phyloP scores from a whole-genome alignment of 495 filamentous ascomycete genomes.

The Sabuloglossum arenarium region DNA sequence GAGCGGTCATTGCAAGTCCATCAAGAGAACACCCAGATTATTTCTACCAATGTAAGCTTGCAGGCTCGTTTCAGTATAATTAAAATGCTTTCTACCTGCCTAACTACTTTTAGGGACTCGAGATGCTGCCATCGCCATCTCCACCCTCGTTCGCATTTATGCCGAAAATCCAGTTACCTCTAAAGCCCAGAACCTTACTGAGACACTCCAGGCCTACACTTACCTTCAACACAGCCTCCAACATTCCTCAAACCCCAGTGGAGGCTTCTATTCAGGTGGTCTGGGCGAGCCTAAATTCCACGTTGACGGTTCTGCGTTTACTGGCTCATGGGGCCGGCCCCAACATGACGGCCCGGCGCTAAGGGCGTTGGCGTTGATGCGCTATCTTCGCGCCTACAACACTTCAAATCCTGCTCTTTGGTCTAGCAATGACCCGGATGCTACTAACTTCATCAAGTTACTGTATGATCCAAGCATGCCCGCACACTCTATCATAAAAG shows the following conservation, averaged over 20 bases:
- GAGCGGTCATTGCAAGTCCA: slow-evolving; percentile 15
- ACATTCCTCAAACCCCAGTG: slow-evolving; percentile 37
- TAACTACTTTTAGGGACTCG: slow-evolving; percentile 12
- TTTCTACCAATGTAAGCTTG: slow-evolving; percentile 15
- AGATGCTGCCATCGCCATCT: slow-evolving; percentile 16
- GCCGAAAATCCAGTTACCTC: slow-evolving; percentile 8
- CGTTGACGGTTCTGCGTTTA: slow-evolving; percentile 36
- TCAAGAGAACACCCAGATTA: slow-evolving; percentile 14
- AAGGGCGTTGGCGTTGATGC: slow-evolving; percentile 37
- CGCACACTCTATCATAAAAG: slow-evolving; percentile 30
- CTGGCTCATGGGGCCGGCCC: slow-evolving; percentile 45
- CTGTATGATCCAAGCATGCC: slow-evolving; percentile 18
- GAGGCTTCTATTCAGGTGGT: slow-evolving; percentile 22
- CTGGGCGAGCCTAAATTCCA: slow-evolving; percentile 42
- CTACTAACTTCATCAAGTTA: slow-evolving; percentile 9
- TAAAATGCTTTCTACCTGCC: background rate
- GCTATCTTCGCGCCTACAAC: slow-evolving; percentile 7
- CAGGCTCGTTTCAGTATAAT: background rate
- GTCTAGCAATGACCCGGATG: slow-evolving; percentile 13
- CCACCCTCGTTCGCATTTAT: slow-evolving; percentile 14
- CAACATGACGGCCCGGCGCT: slow-evolving; percentile 54
- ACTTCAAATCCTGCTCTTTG: background rate
- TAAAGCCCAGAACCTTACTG: slow-evolving; percentile 8
- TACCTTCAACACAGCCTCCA: slow-evolving; percentile 37
- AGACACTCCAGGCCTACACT: slow-evolving; percentile 22